Evolutionary conservation across 805 yeast genomes (phyloP), one percentile per base, ranked within the genome.

Genomic region (Nakazawaea wickerhamii): DNA sequence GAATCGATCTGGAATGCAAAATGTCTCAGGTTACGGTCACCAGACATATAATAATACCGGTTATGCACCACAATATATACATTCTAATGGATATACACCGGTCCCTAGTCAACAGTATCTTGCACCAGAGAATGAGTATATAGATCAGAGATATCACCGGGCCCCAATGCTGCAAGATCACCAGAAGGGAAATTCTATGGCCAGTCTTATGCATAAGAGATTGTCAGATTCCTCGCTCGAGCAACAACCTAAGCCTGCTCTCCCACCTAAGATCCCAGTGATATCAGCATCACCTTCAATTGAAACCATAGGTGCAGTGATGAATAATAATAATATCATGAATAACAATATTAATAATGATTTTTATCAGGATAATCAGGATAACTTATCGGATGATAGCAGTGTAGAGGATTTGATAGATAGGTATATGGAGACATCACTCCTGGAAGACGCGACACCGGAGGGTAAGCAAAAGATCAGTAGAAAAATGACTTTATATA

Each of bases 351-450:
- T 40, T 20, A 15, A 14, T 5, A 11, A 26, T 20, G 14, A 4
- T 4, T 36, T 25, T n/a, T 22, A 21, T 22, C 32, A 36, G 34
- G 19, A 19, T 4, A 20, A 27, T 20, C n/a, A 32, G 17, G 26
- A 25, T 10, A 14, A 10, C 3, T n/a, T 19, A 5, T 32, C 32
- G 18, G 37, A 15, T 26, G 15, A 17, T 26, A 21, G 32, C 20
- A 42, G 41, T 20, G 39, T 33, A 4, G 45, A 43, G 14, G 41
- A 43, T 23, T 32, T 43, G 38, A 37, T 37, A 9, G 45, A 43
- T 25, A 37, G 26, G 9, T 37, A 43, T 14, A 34, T 38, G 39
- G 38, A 43, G n/a, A 32, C 13, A 4, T 30, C 26, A 11, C 11
- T 30, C 3, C 10, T 32, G 25, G 38, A 40, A 17, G 11, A 18